phyloP scores from a whole-genome alignment of 2,329 filamentous ascomycete genomes.

The Trichoderma cornu-damae region DNA sequence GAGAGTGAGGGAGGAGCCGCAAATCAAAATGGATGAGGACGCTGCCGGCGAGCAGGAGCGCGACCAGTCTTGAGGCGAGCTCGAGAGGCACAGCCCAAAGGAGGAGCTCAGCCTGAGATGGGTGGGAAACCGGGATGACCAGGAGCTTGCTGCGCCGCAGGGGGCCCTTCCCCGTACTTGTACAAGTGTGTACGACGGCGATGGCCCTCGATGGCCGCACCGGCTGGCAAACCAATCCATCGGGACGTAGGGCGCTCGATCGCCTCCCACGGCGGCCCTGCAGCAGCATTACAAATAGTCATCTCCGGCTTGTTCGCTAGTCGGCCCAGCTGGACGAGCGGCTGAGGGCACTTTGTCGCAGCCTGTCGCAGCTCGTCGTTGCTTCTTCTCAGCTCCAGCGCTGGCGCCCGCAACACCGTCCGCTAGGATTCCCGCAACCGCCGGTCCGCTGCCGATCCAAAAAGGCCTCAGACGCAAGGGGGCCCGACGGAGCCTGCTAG shows the following conservation, averaged over 20 bases:
- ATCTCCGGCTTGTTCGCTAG: not conserved
- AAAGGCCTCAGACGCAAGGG: conserved; percentile 10
- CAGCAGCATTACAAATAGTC: not conserved
- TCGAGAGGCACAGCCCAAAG: conserved; percentile 5
- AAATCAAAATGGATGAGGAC: not conserved
- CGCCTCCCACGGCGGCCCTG: not conserved
- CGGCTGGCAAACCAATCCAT: not conserved
- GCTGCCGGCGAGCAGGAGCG: not conserved
- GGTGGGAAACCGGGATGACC: conserved; percentile 16
- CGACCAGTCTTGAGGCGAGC: not conserved
- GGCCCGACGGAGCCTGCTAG: not conserved
- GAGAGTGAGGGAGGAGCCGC: conserved; percentile 1
- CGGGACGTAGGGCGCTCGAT: conserved; percentile 12
- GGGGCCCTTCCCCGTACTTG: conserved; percentile 11
- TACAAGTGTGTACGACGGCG: not conserved
- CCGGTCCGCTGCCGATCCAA: not conserved
- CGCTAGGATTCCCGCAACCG: not conserved
- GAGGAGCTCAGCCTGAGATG: conserved; percentile 5
- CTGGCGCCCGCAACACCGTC: not conserved
- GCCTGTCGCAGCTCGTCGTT: too few species aligned
- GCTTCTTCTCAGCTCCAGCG: not conserved
- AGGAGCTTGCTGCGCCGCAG: conserved; percentile 6
- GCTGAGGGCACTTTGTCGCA: too few species aligned
- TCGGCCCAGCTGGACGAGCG: not conserved
- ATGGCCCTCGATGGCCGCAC: not conserved